Conservation (phyloP, 108 stramenopile genomes). For the Conticribra guillardii region DNA sequence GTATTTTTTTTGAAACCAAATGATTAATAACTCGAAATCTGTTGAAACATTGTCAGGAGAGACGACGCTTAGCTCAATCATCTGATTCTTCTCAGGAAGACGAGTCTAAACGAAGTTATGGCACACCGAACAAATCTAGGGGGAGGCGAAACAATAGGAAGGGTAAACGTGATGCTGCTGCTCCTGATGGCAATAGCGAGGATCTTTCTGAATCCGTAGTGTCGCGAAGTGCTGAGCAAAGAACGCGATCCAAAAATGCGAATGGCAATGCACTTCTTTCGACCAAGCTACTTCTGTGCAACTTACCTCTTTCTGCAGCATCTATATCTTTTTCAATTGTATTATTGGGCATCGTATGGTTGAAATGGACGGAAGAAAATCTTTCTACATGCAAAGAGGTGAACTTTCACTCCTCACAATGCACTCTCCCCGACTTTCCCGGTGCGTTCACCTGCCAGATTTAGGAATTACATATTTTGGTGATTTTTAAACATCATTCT, state of each 20-base stretch:
- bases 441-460: slow-evolving; percentile 39
- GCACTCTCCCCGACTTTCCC: slow-evolving; percentile 47
- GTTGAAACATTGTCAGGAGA: too few species aligned
- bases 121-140: slow-evolving; percentile 5
- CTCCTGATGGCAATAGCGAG: slow-evolving; percentile 23
- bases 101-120: slow-evolving; percentile 6
- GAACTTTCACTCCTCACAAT: slow-evolving; percentile 40
- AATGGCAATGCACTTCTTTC: slow-evolving; percentile 2
- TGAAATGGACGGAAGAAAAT: slow-evolving; percentile 63
- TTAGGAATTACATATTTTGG: slow-evolving; percentile 6
- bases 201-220: slow-evolving; percentile 26
- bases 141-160: slow-evolving; percentile 11
- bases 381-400: slow-evolving; percentile 41
- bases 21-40: too few species aligned
- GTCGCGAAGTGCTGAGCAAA: slow-evolving; percentile 19
- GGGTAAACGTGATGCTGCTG: slow-evolving; percentile 7
- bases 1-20: too few species aligned
- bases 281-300: slow-evolving; percentile 61
- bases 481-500: background rate
- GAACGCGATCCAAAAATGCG: background rate
- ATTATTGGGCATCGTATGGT: slow-evolving; percentile 79
- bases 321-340: slow-evolving; percentile 74
- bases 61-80: slow-evolving; percentile 7
- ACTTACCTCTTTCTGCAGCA: slow-evolving; percentile 76
- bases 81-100: slow-evolving; percentile 33